phyloP scores from a whole-genome alignment of 345 rosid species.

The Alliaria petiolata region DNA sequence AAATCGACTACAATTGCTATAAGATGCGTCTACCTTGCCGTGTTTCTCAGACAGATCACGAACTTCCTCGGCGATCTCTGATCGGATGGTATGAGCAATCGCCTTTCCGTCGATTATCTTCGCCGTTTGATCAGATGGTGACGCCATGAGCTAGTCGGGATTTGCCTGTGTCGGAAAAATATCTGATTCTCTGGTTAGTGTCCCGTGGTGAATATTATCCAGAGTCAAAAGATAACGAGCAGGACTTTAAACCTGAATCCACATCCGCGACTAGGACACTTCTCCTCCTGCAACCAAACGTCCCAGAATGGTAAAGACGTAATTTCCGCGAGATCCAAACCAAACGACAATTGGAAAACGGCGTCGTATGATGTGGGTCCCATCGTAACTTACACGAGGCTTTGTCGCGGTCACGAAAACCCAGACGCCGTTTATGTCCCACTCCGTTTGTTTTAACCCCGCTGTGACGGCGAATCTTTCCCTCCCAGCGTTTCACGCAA shows the following conservation, averaged over 20 bases:
- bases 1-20: neutral
- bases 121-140: conserved; percentile 51
- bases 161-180: neutral
- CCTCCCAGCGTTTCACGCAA: conserved; percentile 30
- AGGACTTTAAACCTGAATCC: conserved; percentile 3
- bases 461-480: conserved; percentile 34
- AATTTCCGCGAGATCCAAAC: neutral
- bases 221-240: neutral
- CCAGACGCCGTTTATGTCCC: conserved; percentile 21
- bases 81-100: conserved; percentile 70
- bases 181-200: neutral
- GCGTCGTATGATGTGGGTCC: neutral
- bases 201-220: neutral
- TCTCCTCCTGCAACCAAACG: conserved; percentile 20
- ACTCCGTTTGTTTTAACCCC: conserved; percentile 20
- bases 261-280: neutral
- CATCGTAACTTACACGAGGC: conserved; percentile 7
- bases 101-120: conserved; percentile 70
- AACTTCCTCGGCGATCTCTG: conserved; percentile 80
- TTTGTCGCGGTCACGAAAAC: conserved; percentile 29
- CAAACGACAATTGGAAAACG: neutral
- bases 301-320: neutral
- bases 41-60: conserved; percentile 53
- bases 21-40: conserved; percentile 49
- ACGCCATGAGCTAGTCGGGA: conserved; percentile 38